Conservation (phyloP, 2,329 filamentous ascomycete genomes). For the Fusarium penzigii region DNA sequence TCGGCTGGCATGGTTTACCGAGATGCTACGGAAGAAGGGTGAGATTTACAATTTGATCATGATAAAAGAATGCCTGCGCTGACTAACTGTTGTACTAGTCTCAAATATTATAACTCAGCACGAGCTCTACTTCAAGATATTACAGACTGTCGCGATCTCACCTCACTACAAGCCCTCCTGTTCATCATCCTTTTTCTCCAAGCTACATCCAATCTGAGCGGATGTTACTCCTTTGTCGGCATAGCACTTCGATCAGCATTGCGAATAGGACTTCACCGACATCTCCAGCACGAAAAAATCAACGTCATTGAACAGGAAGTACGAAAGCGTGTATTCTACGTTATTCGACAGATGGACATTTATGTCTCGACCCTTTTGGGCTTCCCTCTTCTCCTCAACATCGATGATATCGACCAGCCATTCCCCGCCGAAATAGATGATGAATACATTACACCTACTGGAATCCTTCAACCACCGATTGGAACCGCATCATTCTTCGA, state of each 20-base stretch:
- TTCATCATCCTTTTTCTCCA: conserved; percentile 84
- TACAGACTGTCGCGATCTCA: conserved; percentile 71
- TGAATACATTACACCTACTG: conserved; percentile 63
- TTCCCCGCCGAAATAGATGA: conserved; percentile 67
- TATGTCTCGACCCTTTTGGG: conserved; percentile 69
- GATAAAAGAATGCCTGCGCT: conserved; percentile 8
- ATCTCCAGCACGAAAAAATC: conserved; percentile 64
- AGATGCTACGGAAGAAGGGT: conserved; percentile 58
- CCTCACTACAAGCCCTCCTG: conserved; percentile 72
- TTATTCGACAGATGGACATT: conserved; percentile 69
- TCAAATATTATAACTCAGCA: conserved; percentile 73
- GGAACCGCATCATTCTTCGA: conserved; percentile 61
- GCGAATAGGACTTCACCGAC: conserved; percentile 75
- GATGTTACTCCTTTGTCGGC: conserved; percentile 78
- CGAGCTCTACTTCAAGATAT: conserved; percentile 66
- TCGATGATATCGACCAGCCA: conserved; percentile 68
- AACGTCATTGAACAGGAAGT: conserved; percentile 64
- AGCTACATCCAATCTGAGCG: conserved; percentile 74
- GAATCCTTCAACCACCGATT: conserved; percentile 55
- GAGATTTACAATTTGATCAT: conserved; percentile 23
- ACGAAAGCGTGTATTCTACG: conserved; percentile 66
- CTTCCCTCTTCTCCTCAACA: conserved; percentile 63
- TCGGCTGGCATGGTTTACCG: conserved; percentile 50
- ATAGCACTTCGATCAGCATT: conserved; percentile 76
- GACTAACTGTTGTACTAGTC: conserved; percentile 44